Percentiles rank a stretch among this genome's conserved stretches.
Conservation (phyloP, 2,329 filamentous ascomycete species). For the Colletotrichum zoysiae region DNA sequence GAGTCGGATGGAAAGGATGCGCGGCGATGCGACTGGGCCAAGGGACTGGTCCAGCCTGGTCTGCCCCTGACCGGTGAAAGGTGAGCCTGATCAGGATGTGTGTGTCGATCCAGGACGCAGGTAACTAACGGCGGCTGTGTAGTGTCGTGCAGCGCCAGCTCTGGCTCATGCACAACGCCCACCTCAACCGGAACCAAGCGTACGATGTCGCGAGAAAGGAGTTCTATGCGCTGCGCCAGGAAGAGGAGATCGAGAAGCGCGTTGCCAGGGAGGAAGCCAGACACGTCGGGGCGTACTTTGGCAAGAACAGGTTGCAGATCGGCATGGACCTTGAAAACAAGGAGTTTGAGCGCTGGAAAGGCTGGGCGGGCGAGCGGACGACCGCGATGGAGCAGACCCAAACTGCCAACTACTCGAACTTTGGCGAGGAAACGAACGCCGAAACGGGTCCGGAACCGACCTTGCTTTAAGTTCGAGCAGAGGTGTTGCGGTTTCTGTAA, state of each 20-base stretch:
- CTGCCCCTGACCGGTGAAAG: slow-evolving; percentile 86
- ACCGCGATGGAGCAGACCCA: slow-evolving; percentile 55
- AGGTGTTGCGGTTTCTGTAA: slow-evolving; percentile 9
- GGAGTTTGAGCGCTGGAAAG: slow-evolving; percentile 86
- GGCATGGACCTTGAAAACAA: slow-evolving; percentile 86
- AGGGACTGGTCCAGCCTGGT: slow-evolving; percentile 77
- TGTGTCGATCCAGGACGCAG: slow-evolving; percentile 24
- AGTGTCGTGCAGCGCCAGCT: slow-evolving; percentile 95
- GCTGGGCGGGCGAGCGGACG: slow-evolving; percentile 73
- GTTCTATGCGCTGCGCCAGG: slow-evolving; percentile 87
- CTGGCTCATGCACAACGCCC: slow-evolving; percentile 79
- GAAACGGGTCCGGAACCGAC: slow-evolving; percentile 45
- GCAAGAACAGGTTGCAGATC: slow-evolving; percentile 79
- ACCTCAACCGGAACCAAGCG: slow-evolving; percentile 73
- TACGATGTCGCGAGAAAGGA: slow-evolving; percentile 91
- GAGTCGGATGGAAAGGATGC: slow-evolving; percentile 89
- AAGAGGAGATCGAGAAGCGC: slow-evolving; percentile 84
- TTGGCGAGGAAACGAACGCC: slow-evolving; percentile 53
- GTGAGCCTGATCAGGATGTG: slow-evolving; percentile 59
- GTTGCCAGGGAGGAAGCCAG: slow-evolving; percentile 90
- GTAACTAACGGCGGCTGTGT: slow-evolving; percentile 42
- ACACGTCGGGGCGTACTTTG: slow-evolving; percentile 89
- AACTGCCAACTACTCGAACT: slow-evolving; percentile 58
- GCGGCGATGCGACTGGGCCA: slow-evolving; percentile 83
- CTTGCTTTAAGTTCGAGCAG: slow-evolving; percentile 2